Evolutionary conservation across 1,284 basidiomycete species (phyloP).

Genomic region (Hemileia vastatrix): DNA sequence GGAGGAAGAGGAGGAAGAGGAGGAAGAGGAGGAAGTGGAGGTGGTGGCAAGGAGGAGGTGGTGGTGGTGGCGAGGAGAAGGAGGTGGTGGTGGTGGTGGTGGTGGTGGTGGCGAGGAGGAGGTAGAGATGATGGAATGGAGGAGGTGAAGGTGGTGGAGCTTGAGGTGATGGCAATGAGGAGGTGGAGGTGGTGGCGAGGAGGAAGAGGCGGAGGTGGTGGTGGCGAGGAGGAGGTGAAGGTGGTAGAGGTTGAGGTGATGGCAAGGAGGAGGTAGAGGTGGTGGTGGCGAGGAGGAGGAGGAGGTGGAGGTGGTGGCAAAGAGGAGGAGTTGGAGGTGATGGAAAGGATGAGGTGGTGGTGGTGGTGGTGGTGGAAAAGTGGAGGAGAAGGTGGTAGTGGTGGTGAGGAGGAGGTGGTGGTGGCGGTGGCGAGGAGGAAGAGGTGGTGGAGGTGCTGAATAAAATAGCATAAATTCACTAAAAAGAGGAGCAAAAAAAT

Average conservation of each 20-base stretch:
- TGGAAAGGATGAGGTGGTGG: background rate
- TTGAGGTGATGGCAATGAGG: background rate
- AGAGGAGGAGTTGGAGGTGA: too few species aligned
- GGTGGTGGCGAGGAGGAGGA: background rate
- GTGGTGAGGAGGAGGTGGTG: too few species aligned
- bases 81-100: background rate
- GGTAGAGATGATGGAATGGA: too few species aligned
- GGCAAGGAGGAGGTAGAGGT: background rate
- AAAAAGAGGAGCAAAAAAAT: too few species aligned
- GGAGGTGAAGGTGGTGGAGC: constrained; percentile 1
- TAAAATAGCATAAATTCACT: too few species aligned
- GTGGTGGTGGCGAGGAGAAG: constrained; percentile 9
- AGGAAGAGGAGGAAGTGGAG: too few species aligned
- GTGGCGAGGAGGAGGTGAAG: background rate
- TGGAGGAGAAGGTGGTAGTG: background rate
- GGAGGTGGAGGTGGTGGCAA: background rate
- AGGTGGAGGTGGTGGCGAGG: too few species aligned
- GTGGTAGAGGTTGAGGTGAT: background rate
- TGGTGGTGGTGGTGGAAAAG: background rate
- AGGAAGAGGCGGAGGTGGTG: too few species aligned
- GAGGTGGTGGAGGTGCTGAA: too few species aligned
- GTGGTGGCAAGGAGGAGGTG: background rate
- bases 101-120: background rate
- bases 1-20: background rate
- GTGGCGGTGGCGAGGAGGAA: constrained; percentile 3